Evolutionary conservation across 768 basidiomycete genomes (phyloP).

Genomic region (Strobilomyces dryophilus): DNA sequence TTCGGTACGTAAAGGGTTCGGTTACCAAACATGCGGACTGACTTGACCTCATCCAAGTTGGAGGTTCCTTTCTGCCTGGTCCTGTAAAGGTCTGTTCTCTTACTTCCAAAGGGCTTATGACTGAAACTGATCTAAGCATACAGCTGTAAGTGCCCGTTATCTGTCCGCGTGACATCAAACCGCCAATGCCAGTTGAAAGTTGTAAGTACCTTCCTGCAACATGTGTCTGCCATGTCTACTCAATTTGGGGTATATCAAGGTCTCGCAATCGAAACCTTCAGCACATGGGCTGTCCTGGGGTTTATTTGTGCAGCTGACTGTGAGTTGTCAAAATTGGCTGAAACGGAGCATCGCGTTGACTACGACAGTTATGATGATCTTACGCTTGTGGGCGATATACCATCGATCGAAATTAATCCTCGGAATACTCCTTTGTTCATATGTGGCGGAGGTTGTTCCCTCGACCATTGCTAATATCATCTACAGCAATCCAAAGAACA

Average conservation of each 20-base stretch:
- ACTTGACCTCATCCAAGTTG: neutral
- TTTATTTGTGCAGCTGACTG: neutral
- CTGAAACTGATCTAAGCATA: neutral
- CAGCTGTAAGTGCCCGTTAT: neutral
- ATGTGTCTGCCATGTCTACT: no score
- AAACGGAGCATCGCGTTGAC: neutral
- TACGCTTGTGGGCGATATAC: constrained; percentile 12
- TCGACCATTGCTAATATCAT: neutral
- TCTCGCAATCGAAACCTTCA: neutral
- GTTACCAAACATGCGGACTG: neutral
- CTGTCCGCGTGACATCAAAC: neutral
- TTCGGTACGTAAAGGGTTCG: neutral
- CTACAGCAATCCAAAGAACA: neutral
- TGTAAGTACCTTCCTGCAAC: neutral
- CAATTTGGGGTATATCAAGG: neutral
- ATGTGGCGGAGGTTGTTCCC: neutral
- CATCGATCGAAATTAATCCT: constrained; percentile 7
- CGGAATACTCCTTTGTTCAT: neutral
- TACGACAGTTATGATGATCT: neutral
- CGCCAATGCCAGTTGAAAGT: neutral
- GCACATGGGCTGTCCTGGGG: neutral
- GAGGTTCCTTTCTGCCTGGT: neutral
- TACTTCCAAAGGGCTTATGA: no score
- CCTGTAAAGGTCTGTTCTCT: neutral
- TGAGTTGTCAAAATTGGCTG: neutral